phyloP scores from a whole-genome alignment of 345 rosid genomes.

The Rhizophora mangle region DNA sequence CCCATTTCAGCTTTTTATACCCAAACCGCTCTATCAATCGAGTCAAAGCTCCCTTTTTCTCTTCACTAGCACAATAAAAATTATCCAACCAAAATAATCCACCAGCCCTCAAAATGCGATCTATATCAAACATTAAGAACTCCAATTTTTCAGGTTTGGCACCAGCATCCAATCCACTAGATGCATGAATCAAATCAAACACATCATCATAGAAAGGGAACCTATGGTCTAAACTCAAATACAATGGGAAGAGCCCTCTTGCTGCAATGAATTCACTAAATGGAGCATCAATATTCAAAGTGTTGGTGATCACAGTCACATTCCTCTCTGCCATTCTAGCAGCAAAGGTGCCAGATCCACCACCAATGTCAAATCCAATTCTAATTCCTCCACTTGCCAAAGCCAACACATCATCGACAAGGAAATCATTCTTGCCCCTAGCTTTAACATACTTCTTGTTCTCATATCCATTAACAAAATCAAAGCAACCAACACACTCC shows the following conservation, averaged over 20 bases:
- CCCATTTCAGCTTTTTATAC: constrained; percentile 95
- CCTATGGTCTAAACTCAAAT: constrained; percentile 82
- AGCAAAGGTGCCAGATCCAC: constrained; percentile 87
- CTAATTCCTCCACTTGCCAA: constrained; percentile 70
- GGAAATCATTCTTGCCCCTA: constrained; percentile 75
- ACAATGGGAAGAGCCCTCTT: constrained; percentile 83
- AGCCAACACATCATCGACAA: constrained; percentile 67
- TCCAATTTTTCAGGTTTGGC: constrained; percentile 72
- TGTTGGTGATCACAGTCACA: constrained; percentile 68
- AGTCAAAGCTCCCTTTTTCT: constrained; percentile 66
- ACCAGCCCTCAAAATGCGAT: constrained; percentile 73
- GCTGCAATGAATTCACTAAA: constrained; percentile 78
- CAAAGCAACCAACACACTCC: constrained; percentile 83
- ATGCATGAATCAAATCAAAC: constrained; percentile 67
- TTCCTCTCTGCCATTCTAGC: constrained; percentile 94
- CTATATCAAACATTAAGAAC: constrained; percentile 94
- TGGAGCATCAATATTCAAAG: constrained; percentile 73
- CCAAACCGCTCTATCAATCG: constrained; percentile 78
- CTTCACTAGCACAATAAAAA: constrained; percentile 59
- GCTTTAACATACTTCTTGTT: constrained; percentile 65
- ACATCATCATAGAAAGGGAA: constrained; percentile 89
- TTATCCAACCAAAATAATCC: constrained; percentile 92
- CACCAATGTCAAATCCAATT: constrained; percentile 80
- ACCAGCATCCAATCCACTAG: constrained; percentile 66
- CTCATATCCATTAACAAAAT: constrained; percentile 50